Percentiles rank a stretch among this genome's conserved stretches.
phyloP scores from a whole-genome alignment of 1,284 basidiomycete species.

The Ustilago trichophora region DNA sequence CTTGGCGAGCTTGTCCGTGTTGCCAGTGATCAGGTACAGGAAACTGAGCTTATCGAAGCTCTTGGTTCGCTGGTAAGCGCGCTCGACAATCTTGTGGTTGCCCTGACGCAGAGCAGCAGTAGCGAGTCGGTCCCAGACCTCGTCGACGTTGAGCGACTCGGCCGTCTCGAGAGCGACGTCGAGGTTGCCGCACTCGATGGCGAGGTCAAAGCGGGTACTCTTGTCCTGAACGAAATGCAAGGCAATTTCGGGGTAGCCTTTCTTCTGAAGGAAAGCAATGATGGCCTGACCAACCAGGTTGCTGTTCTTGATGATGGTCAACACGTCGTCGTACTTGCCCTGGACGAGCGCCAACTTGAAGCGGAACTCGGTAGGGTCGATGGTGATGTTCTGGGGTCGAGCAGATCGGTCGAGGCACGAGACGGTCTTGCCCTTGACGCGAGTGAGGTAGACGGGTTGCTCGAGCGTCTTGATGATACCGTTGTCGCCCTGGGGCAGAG shows the following conservation, averaged over 20 bases:
- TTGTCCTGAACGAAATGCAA: constrained; percentile 99
- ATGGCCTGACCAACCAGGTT: constrained; percentile 98
- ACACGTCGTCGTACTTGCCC: constrained; percentile 96
- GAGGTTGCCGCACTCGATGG: constrained; percentile 97
- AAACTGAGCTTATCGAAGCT: constrained; percentile 98
- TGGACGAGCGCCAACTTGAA: constrained; percentile 96
- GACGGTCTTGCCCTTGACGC: constrained; percentile 93
- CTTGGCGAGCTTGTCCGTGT: constrained; percentile 88
- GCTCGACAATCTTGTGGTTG: constrained; percentile 98
- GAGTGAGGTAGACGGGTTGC: constrained; percentile 98
- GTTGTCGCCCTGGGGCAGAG: constrained; percentile 94
- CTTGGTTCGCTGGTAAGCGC: constrained; percentile 96
- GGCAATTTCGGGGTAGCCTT: constrained; percentile 99
- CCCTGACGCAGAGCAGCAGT: constrained; percentile 96
- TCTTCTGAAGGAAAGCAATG: constrained; percentile 97
- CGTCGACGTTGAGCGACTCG: constrained; percentile 83
- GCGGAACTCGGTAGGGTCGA: constrained; percentile 98
- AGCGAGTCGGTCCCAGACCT: constrained; percentile 91
- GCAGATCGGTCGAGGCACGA: constrained; percentile 95
- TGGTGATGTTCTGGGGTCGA: constrained; percentile 90
- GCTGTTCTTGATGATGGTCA: constrained; percentile 94
- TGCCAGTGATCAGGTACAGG: constrained; percentile 93
- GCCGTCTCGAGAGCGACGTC: constrained; percentile 96
- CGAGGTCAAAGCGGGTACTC: constrained; percentile 95
- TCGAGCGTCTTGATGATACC: constrained; percentile 99